These are phyloP conservation scores for Jatropha multifida DNA, from an alignment of 441 rosid genomes.

Conservation along the genomic window DNA sequence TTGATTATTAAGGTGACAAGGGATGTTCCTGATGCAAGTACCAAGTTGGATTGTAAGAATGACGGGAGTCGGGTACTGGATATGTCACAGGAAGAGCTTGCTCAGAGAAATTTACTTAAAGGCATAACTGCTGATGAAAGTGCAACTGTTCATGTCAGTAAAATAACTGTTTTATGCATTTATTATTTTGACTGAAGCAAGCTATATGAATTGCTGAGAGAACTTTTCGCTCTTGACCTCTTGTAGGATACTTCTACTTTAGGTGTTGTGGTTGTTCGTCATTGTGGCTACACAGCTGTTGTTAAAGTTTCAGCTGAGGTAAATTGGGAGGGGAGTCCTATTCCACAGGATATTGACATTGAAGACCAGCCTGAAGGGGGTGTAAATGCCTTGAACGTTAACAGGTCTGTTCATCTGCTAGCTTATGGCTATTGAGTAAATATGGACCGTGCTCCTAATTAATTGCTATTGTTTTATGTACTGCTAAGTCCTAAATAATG, in stretches of 20 bases:
- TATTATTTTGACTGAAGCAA: conserved; percentile 25
- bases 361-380: conserved; percentile 71
- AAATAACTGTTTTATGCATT: conserved; percentile 24
- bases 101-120: conserved; percentile 55
- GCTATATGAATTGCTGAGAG: conserved; percentile 28
- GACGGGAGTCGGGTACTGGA: conserved; percentile 37
- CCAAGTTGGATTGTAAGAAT: conserved; percentile 38
- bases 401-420: conserved; percentile 40
- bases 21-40: conserved; percentile 39
- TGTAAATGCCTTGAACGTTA: conserved; percentile 55
- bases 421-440: conserved; percentile 9
- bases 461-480: not conserved
- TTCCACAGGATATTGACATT: conserved; percentile 48
- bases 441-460: not conserved
- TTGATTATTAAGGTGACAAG: conserved; percentile 44
- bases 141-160: conserved; percentile 60
- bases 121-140: conserved; percentile 74
- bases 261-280: conserved; percentile 56
- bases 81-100: conserved; percentile 37
- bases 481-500: not conserved
- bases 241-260: conserved; percentile 54
- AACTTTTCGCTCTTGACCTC: conserved; percentile 16
- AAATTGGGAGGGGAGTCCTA: conserved; percentile 38
- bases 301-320: conserved; percentile 51
- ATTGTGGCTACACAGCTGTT: conserved; percentile 55